Evolutionary conservation across 495 filamentous ascomycete species (phyloP), one percentile per base, ranked within the genome.

Genomic region (Hyaloscypha hepaticicola): DNA sequence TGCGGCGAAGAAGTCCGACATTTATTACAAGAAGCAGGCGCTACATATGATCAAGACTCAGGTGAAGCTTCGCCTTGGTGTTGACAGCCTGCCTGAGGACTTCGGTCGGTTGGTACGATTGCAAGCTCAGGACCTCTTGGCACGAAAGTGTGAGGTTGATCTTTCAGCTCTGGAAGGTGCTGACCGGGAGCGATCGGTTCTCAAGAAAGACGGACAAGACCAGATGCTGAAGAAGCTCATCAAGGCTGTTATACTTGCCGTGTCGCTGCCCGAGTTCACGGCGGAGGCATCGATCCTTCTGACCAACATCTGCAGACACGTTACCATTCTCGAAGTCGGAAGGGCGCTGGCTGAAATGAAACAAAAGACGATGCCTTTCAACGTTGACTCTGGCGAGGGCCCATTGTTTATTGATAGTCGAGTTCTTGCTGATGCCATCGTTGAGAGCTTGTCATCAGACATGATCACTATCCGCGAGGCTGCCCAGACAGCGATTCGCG

Each of bases 1-100:
- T 24, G 73, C 83, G 19, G 84, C 82, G 7, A 91, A 90, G 74
- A 87, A 89, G 61, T 88, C 87, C 11, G 94, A 98, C 69, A 73
- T 77, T 8, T 94, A 90, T 70, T 96, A 98, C 78, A 98, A 98
- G 76, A 88, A 91, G 71, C 93, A 98, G 72, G 93, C 96, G 0
- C 85, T 96, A 61, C 85, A 90, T 52, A 80, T 98, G 60, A 85
- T 99, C 56, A 89, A 88, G 60, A 83, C 92, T 3, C 92, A 97
- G 67, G 76, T 96, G 38, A 99, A 97, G 74, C 82, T 98, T 27
- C 85, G 92, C 55, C 89, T 99, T 61, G 95, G 96, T 9, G 84
- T 86, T 66, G 94, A 98, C 72, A 90, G 80, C 65, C 77, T 98
- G 8, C 94, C 94, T 0, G 95, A 98, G 31, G 94, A 98, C 67